These are phyloP conservation scores for Penicillium paxilli DNA, from an alignment of 495 filamentous ascomycete genomes.

Conservation along the genomic window DNA sequence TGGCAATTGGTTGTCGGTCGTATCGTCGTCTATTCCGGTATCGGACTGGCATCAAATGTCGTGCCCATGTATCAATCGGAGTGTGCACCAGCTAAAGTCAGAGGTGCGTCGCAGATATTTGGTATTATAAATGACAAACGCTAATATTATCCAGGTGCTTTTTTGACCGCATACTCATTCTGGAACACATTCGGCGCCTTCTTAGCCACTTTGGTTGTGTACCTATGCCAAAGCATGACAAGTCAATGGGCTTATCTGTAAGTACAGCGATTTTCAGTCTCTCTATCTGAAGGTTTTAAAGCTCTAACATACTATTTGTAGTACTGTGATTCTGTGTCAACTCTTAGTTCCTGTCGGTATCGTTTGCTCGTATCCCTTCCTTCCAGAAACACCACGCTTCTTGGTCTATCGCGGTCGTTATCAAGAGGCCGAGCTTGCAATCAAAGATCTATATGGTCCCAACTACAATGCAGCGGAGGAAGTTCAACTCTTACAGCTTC, in stretches of 20 bases:
- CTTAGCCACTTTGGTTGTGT: conserved; percentile 2
- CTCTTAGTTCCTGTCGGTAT: conserved; percentile 49
- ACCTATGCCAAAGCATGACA: conserved; percentile 1
- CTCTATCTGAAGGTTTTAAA: background rate
- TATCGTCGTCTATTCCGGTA: conserved; percentile 8
- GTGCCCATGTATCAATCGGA: conserved; percentile 11
- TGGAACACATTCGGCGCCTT: conserved; percentile 6
- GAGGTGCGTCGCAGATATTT: background rate
- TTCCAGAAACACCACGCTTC: conserved; percentile 63
- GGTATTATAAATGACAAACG: background rate
- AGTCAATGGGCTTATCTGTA: conserved; percentile 5
- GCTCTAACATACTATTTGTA: background rate
- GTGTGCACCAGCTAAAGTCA: conserved; percentile 6
- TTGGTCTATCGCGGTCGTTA: conserved; percentile 48
- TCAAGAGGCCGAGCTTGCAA: conserved; percentile 38
- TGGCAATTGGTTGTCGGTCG: conserved; percentile 15
- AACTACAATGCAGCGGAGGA: conserved; percentile 1
- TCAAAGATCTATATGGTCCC: conserved; percentile 4
- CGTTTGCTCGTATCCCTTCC: conserved; percentile 50
- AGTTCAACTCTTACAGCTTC: conserved; percentile 5
- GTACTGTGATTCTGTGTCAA: conserved; percentile 7
- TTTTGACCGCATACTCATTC: conserved; percentile 4
- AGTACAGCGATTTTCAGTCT: conserved; percentile 37
- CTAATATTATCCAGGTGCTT: background rate
- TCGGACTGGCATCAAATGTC: conserved; percentile 15